Conservation (phyloP, 306 rosid species). For the Cucumis hystrix region DNA sequence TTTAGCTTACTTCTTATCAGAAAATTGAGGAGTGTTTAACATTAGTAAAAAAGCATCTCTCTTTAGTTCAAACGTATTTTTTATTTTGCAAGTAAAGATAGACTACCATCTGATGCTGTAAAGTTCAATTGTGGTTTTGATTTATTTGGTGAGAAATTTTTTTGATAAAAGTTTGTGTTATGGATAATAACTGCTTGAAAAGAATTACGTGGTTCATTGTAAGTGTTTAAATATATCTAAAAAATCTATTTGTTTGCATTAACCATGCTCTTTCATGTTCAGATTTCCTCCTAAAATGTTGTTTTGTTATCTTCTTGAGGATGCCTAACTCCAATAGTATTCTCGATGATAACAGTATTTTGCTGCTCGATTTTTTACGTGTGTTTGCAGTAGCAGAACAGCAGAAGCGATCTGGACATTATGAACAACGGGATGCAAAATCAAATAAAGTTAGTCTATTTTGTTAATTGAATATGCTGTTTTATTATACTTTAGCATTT, state of each 20-base stretch:
- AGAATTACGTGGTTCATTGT: background rate
- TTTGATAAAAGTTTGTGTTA: background rate
- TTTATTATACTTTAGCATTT: conserved; percentile 2
- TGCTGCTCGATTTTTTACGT: conserved; percentile 4
- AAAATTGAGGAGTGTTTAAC: too few relatives aligned
- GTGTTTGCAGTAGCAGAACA: conserved; percentile 52
- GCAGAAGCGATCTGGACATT: conserved; percentile 60
- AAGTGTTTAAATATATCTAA: background rate
- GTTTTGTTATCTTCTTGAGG: background rate
- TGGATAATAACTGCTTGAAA: background rate
- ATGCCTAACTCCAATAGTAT: background rate
- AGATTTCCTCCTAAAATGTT: background rate
- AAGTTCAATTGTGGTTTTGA: background rate
- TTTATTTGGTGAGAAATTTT: background rate
- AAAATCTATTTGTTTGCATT: background rate
- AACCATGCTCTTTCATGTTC: background rate
- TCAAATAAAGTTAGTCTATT: conserved; percentile 57
- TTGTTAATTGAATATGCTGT: conserved; percentile 9
- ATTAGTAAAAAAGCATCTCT: too few relatives aligned
- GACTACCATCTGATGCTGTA: background rate
- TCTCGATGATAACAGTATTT: background rate
- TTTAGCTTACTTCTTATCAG: too few relatives aligned
- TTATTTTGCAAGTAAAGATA: background rate
- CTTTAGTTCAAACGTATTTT: too few relatives aligned
- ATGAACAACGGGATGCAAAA: conserved; percentile 58